Conservation (phyloP, 805 yeast species). For the Ogataea populi-albae region DNA sequence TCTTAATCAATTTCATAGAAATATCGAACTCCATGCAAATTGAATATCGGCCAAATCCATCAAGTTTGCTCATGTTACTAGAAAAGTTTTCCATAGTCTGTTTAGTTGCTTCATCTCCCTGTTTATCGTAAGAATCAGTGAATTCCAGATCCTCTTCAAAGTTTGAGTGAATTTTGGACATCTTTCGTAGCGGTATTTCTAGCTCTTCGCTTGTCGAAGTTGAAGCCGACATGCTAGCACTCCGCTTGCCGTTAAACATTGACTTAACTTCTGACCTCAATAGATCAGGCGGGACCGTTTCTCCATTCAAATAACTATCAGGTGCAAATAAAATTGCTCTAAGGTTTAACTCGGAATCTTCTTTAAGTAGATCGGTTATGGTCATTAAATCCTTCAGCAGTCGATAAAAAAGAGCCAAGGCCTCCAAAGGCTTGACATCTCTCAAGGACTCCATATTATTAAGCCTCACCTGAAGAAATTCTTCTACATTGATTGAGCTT, state of each 20-base stretch:
- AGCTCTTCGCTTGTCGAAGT: conserved; percentile 22
- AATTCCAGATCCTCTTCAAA: conserved; percentile 21
- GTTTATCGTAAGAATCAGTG: neutral
- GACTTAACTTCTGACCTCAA: conserved; percentile 6
- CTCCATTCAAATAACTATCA: conserved; percentile 5
- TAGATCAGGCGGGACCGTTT: conserved; percentile 6
- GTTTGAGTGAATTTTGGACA: conserved; percentile 27
- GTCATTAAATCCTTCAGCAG: conserved; percentile 26
- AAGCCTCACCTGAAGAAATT: conserved; percentile 26
- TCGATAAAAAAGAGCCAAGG: conserved; percentile 28
- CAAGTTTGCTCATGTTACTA: neutral
- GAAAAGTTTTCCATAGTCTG: neutral
- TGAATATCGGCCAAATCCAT: conserved; percentile 9
- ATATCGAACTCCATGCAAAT: conserved; percentile 8
- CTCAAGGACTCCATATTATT: conserved; percentile 17
- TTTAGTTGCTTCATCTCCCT: neutral
- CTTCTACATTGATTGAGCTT: conserved; percentile 31
- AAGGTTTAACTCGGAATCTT: conserved; percentile 14
- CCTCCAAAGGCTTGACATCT: conserved; percentile 27
- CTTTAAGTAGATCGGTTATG: conserved; percentile 12
- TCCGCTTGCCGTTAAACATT: neutral
- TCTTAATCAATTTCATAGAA: conserved; percentile 18
- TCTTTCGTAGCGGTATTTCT: conserved; percentile 28
- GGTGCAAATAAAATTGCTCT: conserved; percentile 12
- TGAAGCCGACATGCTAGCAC: conserved; percentile 11